Percentiles rank a stretch among this genome's conserved stretches.
These are phyloP conservation scores for Hippophae gyantsensis DNA, from an alignment of 306 rosid species.

Conservation along the genomic window DNA sequence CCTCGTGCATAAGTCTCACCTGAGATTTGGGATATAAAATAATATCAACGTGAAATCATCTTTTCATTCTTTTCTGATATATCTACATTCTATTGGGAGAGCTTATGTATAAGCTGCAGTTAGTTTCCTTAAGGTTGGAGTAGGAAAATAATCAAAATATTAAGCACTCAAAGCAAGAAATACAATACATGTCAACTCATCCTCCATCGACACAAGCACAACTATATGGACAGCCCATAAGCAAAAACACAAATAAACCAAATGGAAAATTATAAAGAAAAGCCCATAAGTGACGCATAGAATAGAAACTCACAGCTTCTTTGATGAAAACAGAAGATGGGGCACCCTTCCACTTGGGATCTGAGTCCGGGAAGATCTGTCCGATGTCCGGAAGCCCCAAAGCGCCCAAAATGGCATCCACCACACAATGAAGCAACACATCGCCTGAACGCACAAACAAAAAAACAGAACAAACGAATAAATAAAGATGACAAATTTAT, in stretches of 20 bases:
- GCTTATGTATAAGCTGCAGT: too few relatives aligned
- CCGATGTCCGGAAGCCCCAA: slow-evolving; percentile 94
- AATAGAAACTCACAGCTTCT: slow-evolving; percentile 65
- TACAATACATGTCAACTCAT: too few relatives aligned
- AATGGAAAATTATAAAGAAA: neutral
- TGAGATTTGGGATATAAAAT: slow-evolving; percentile 20
- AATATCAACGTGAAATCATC: too few relatives aligned
- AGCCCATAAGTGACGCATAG: neutral
- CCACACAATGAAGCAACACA: slow-evolving; percentile 92
- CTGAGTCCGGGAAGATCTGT: slow-evolving; percentile 79
- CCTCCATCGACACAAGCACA: too few relatives aligned
- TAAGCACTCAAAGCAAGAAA: too few relatives aligned
- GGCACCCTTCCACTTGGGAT: slow-evolving; percentile 94
- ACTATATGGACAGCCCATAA: neutral
- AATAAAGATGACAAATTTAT: neutral
- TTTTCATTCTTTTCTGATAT: too few relatives aligned
- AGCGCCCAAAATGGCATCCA: slow-evolving; percentile 89
- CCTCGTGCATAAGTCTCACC: slow-evolving; percentile 87
- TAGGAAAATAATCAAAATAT: too few relatives aligned
- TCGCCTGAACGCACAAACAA: slow-evolving; percentile 41
- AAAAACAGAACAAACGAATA: neutral
- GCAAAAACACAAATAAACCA: neutral
- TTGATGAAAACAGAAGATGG: slow-evolving; percentile 66
- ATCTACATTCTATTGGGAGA: too few relatives aligned
- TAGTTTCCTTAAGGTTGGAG: too few relatives aligned